Base-by-base conservation (phyloP, 1,139 yeast species). In the Spathaspora sp. region DNA sequence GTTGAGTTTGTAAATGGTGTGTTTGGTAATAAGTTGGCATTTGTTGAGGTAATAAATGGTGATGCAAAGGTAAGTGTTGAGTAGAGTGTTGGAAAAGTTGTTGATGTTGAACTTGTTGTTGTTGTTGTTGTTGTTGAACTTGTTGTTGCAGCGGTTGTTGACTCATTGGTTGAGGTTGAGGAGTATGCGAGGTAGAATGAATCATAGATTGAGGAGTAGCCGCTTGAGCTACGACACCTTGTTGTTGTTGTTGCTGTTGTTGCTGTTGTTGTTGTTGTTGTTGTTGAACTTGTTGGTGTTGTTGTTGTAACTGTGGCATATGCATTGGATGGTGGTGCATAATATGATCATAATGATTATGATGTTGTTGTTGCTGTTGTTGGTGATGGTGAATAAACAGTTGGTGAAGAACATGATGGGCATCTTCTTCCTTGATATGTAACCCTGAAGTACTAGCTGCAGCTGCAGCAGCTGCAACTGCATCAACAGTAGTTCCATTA, bases 381-480 rank as follows among this genome's bases (percentile, higher is more conserved):
- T 54, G 56, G 17, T 47, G 39, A 33, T 51, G 54, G 23, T 51
- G 60, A 20, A 18, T 25, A 37, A 36, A 36, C 40, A 36, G 41
- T 29, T 42, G 44, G 11, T 53, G 58, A 38, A 51, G 56, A 20
- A 37, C 26, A 24, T 42, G 49, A 34, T 47, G 44, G 10, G 55
- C 52, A 16, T 59, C 63, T 10, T 59, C 63, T 16, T 55, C 57
- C 39, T 58, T 58, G 37, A 56, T 43, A 33, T 41, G 46, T 23
- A 45, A 47, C 41, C 33, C 41, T 34, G 50, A 45, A 39, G 46
- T 50, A 48, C 43, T 43, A 5, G 65, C 61, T 36, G 34, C 51
- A 41, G 43, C 56, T 13, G 52, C 57, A 5, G 65, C 62, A 33
- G 63, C 62, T 34, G 66, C 64, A n/a, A 62, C 64, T 11, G 66